phyloP scores from a whole-genome alignment of 352 stramenopile species.

The Globisporangium echinulatum region DNA sequence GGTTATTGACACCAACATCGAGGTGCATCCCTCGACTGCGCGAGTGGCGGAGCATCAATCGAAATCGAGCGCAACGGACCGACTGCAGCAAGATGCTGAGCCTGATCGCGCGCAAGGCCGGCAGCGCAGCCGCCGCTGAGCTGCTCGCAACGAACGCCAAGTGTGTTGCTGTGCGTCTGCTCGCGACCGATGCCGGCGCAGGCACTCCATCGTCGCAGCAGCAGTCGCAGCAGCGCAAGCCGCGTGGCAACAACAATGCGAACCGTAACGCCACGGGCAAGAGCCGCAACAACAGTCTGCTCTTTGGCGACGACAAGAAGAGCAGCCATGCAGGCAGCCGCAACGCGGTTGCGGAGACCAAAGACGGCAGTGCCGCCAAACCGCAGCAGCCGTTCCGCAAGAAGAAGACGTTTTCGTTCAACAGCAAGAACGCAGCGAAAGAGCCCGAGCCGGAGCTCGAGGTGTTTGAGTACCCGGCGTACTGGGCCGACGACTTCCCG shows the following conservation, averaged over 20 bases:
- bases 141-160: constrained; percentile 15
- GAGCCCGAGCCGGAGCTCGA: constrained; percentile 40
- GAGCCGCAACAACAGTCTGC: constrained; percentile 21
- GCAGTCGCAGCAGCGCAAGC: constrained; percentile 22
- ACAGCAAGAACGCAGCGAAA: constrained; percentile 23
- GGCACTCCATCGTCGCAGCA: constrained; percentile 10
- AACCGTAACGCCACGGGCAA: constrained; percentile 16
- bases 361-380: neutral
- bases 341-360: constrained; percentile 14
- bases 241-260: constrained; percentile 4
- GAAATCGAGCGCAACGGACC: neutral
- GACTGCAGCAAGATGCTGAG: constrained; percentile 9
- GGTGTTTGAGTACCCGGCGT: constrained; percentile 66
- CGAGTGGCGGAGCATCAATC: constrained; percentile 2
- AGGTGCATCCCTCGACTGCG: too few species aligned
- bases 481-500: constrained; percentile 74
- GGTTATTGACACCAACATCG: too few species aligned
- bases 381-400: constrained; percentile 20
- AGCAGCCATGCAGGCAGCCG: neutral
- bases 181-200: constrained; percentile 9
- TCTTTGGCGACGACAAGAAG: constrained; percentile 21
- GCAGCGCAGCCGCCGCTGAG: constrained; percentile 8
- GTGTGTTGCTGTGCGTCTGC: constrained; percentile 11
- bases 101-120: constrained; percentile 12
- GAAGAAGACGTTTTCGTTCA: constrained; percentile 72